A percentile compares a stretch with the other conserved stretches of the same genome.
Conservation (phyloP, 495 filamentous ascomycete genomes). For the Neurospora sp. region DNA sequence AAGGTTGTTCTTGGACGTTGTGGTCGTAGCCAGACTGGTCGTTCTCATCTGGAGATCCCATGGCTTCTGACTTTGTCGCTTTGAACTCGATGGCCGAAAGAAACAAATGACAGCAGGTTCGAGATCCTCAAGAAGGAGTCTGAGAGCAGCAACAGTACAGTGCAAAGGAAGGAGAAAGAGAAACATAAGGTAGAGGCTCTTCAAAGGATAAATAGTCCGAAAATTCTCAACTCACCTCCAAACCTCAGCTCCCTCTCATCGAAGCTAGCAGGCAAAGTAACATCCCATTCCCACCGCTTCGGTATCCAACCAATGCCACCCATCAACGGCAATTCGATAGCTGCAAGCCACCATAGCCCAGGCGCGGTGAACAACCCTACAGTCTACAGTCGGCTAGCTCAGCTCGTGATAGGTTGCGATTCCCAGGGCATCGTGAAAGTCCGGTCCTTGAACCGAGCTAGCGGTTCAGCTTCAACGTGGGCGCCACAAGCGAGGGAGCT, state of each 20-base stretch:
- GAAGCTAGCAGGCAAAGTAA: background rate
- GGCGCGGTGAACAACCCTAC: background rate
- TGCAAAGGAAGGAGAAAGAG: background rate
- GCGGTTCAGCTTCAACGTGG: background rate
- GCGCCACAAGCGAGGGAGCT: background rate
- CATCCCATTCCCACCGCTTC: background rate
- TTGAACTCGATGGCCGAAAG: background rate
- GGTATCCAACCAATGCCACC: background rate
- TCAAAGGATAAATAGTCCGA: background rate
- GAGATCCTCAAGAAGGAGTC: background rate
- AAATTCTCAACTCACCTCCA: background rate
- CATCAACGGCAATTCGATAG: background rate
- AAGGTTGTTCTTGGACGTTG: background rate
- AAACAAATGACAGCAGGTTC: background rate
- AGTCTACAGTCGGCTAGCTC: background rate
- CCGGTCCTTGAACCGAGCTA: background rate
- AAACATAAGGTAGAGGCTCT: background rate
- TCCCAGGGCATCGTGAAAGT: background rate
- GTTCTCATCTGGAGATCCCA: background rate
- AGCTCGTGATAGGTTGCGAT: background rate
- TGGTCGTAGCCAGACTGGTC: background rate
- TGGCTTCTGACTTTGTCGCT: background rate
- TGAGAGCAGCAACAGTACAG: background rate
- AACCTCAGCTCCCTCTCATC: background rate
- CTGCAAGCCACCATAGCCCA: background rate